These are phyloP conservation scores for Malbranchea zuffiana DNA, from an alignment of 2,329 filamentous ascomycete genomes.

Conservation along the genomic window DNA sequence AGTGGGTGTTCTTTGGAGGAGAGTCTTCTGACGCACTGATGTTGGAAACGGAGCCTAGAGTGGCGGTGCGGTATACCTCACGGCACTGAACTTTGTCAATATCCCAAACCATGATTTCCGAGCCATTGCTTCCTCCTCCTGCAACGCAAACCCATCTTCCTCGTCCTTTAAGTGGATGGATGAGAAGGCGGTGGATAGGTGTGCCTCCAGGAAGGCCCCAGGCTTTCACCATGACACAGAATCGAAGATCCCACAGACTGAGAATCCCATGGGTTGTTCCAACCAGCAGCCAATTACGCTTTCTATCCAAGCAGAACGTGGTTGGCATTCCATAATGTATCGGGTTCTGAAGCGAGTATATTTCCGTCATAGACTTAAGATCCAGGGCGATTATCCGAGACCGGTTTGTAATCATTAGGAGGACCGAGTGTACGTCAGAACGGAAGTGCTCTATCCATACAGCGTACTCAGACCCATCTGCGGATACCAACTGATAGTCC, in stretches of 20 bases:
- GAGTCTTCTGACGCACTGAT: constrained; percentile 16
- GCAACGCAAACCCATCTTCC: constrained; percentile 81
- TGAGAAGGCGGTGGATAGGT: constrained; percentile 64
- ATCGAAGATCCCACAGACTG: constrained; percentile 93
- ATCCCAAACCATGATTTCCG: constrained; percentile 89
- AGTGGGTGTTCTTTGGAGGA: constrained; percentile 14
- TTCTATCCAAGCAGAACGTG: constrained; percentile 78
- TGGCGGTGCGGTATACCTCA: constrained; percentile 66
- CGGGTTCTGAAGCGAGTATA: constrained; percentile 75
- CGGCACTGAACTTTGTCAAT: constrained; percentile 79
- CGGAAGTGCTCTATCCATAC: constrained; percentile 91
- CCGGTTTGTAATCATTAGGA: constrained; percentile 76
- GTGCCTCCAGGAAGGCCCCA: constrained; percentile 79
- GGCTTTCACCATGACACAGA: constrained; percentile 72
- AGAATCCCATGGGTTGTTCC: constrained; percentile 89
- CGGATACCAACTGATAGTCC: constrained; percentile 57
- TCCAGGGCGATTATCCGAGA: constrained; percentile 78
- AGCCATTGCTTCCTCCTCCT: constrained; percentile 69
- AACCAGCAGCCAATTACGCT: constrained; percentile 79
- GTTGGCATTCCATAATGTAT: constrained; percentile 85
- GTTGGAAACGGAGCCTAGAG: constrained; percentile 12
- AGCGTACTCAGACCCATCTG: constrained; percentile 54
- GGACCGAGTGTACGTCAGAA: constrained; percentile 65
- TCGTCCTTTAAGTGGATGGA: constrained; percentile 68
- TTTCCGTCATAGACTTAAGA: constrained; percentile 68